Evolutionary conservation across 257 asterid genomes (phyloP), one percentile per base, ranked within the genome.

Genomic region (Fraxinus quadrangulata): DNA sequence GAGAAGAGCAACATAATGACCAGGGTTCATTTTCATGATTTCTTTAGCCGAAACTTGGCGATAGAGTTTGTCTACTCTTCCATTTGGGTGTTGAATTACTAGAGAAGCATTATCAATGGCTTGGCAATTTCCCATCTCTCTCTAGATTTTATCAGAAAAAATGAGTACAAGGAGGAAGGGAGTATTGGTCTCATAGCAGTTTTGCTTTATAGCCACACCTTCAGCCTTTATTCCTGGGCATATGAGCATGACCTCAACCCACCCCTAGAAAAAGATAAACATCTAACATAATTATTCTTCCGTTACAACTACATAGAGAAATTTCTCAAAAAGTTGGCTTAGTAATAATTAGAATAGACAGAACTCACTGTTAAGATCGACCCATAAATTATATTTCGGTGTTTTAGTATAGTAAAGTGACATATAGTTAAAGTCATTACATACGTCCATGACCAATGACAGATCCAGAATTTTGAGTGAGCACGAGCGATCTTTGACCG

Each of bases 1-100:
- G 77, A 94, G 96, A 74, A 92, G 97, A 12, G 99, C 96, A 14
- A 94, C 97, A 77, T 90, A 91, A 24, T 92, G 98, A 82, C 96
- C 97, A 8, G 94, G 96, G 77, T 94, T 90, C 83, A 87, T 72
- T 83, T 94, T 94, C 97, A 92, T 90, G 81, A 94, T 83, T 73
- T 92, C 88, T 63, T 21, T 63, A 31, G 96, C 98, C 61, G 90
- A 49, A 36, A 92, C 87, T 36, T 96, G 88, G 71, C 75, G 67
- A 54, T 88, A 92, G 11, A 89, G 84, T 67, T 83, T 86, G 40
- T 92, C 97, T 10, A 80, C 94, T 88, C 86, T 89, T 7, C 98
- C 97, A 54, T 66, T 91, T 47, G 97, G 97, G 42, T 92, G 92
- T 75, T 94, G 98, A 5, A 94, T 68, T 3, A 83, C 75, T 12